Base-by-base conservation (phyloP, 169 alveolate genomes). In the Plasmodium billcollinsi region DNA sequence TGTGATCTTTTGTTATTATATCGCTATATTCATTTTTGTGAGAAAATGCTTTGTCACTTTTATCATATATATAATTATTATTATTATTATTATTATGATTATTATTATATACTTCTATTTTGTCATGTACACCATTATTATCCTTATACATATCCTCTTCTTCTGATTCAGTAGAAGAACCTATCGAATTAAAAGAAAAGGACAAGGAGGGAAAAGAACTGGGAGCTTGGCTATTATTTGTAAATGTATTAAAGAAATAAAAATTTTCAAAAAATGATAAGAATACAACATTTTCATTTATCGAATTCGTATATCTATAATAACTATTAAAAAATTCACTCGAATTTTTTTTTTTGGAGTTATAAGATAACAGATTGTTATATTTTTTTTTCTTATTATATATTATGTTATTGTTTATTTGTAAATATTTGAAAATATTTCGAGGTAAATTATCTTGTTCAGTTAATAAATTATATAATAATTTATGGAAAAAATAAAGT, bases 351-450 rank as follows among this genome's bases (percentile, higher is more conserved):
- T 24, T 78, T 39, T 78, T 67, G 4, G 26, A 47, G 54, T 67
- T 56, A 33, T 59, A 33, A 12, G 80, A 71, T 49, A 49, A 11
- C 15, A 71, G 24, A n/a, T 69, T 52, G 9, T 52, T 66, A 29
- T 59, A 18, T 58, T 59, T 83, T 59, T 72, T 67, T 83, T 72
- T 83, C 65, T 72, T 70, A 49, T 83, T 69, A 26, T 45, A 69
- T 39, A 73, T 26, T 29, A 47, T 67, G 33, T 67, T 83, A 20
- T 83, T 83, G 56, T 69, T 83, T 67, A 83, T 83, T 83, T 83
- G 91, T 59, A 83, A 62, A 72, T 83, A 83, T 67, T 83, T 83
- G 26, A 83, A 83, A 83, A 83, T 83, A 50, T 83, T 83, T 11
- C 52, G 47, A 21, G 91, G 80, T 18, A 69, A 20, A 61, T 29